Base-by-base conservation (phyloP, 257 asterid species). In the Ocimum tenuiflorum region DNA sequence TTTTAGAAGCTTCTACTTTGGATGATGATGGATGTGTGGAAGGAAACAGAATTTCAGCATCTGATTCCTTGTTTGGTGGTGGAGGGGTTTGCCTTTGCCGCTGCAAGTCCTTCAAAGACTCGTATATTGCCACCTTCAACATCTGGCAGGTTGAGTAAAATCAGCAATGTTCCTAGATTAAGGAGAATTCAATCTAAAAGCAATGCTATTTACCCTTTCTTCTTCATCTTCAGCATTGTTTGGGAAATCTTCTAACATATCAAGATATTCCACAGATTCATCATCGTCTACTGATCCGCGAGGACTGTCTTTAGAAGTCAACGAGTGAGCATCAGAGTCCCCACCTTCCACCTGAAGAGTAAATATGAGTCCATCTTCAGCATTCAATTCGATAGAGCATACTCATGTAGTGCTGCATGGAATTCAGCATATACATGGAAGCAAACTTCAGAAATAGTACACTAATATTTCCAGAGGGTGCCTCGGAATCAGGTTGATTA, bases 141-240 rank as follows among this genome's bases (percentile, higher is more conserved):
- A 91, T 91, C 98, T 91, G 81, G 67, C 36, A 74, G 46, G 46
- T 71, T 62, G 29, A 46, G 65, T 47, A 60, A 53, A 29, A 63
- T 35, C 45, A 70, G 60, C 31, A 14, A 31, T 0, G 8, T 18
- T 35, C 10, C 12, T 43, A n/a, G 15, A 47, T 43, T 46, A 43
- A 43, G 1, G 63, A 57, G 36, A 65, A 17, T 6, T 15, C 51
- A 31, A 27, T 42, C 27, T 5, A 2, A 46, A 11, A 59, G 24
- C 9, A 39, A 1, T 36, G 48, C 3, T 3, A 47, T 60, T 67
- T 68, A 86, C 97, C 86, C 90, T 84, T 73, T 91, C 95, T 83
- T 91, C 97, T 75, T 91, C n/a, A n/a, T n/a, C 97, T 69, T 91
- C 95, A 63, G 77, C 81, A 38, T 86, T 88, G 84, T 67, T 79